Percentiles rank a stretch among this genome's conserved stretches.
Conservation (phyloP, 75 land plant species). For the Pseudotsuga menziesii region DNA sequence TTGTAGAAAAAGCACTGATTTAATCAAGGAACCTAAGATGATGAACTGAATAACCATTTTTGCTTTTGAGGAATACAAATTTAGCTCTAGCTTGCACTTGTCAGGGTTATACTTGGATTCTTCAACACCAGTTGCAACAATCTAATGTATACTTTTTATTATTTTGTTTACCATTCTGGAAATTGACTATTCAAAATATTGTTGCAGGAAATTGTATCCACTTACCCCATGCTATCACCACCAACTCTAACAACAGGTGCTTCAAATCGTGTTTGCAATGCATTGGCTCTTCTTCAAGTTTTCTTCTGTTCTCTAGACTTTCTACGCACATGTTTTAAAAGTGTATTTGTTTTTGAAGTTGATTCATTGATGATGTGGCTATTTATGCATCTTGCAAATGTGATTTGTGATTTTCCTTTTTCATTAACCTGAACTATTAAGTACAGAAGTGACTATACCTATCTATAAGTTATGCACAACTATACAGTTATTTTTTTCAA, state of each 20-base stretch:
- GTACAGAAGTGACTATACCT: too few species aligned
- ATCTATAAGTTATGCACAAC: neutral
- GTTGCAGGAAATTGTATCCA: constrained; percentile 80
- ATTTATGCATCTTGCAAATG: too few species aligned
- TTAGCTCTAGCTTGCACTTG: neutral
- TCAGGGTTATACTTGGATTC: neutral
- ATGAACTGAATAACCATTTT: neutral
- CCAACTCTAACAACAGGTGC: constrained; percentile 86
- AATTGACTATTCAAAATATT: neutral
- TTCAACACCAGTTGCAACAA: neutral
- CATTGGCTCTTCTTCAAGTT: constrained; percentile 96
- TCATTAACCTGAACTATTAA: too few species aligned
- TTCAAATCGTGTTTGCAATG: constrained; percentile 98
- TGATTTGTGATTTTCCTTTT: too few species aligned
- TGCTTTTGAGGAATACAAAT: neutral
- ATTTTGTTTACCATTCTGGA: neutral
- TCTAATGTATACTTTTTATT: neutral
- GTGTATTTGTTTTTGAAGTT: neutral
- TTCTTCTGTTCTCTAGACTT: neutral
- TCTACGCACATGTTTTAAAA: neutral
- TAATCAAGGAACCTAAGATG: neutral
- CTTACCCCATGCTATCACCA: constrained; percentile 88
- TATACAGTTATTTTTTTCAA: neutral
- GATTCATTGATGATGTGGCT: too few species aligned
- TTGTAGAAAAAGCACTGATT: neutral